Percentiles rank a stretch among this genome's conserved stretches.
phyloP scores from a whole-genome alignment of 345 rosid genomes.

The Rhodamnia rubescens region DNA sequence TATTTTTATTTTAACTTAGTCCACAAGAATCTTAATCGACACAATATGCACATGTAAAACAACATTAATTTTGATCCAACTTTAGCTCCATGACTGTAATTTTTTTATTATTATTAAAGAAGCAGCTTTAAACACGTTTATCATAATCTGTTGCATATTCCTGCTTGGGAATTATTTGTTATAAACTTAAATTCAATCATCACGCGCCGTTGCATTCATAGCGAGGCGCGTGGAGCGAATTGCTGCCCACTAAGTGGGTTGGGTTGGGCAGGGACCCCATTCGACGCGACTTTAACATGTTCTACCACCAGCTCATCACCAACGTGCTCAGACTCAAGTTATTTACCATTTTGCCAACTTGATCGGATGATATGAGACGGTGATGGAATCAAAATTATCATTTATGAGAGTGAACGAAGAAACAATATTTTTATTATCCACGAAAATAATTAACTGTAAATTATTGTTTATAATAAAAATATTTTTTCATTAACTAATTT shows the following conservation, averaged over 20 bases:
- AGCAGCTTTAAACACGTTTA: not conserved
- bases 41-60: not conserved
- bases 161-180: not conserved
- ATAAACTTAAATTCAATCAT: too few species aligned
- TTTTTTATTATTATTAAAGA: not conserved
- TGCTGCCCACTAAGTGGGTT: not conserved
- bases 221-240: too few species aligned
- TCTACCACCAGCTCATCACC: not conserved
- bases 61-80: not conserved
- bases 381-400: not conserved
- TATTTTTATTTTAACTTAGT: not conserved
- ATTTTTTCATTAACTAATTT: too few species aligned
- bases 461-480: too few species aligned
- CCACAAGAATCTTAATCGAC: not conserved
- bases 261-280: not conserved
- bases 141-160: not conserved
- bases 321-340: not conserved
- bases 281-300: not conserved
- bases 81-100: not conserved
- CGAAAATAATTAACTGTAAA: too few species aligned
- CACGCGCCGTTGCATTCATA: too few species aligned
- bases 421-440: too few species aligned
- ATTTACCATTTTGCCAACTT: not conserved
- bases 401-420: too few species aligned
- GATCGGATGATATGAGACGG: not conserved